Evolutionary conservation across 441 rosid species (phyloP).

Genomic region (Viola pubescens): DNA sequence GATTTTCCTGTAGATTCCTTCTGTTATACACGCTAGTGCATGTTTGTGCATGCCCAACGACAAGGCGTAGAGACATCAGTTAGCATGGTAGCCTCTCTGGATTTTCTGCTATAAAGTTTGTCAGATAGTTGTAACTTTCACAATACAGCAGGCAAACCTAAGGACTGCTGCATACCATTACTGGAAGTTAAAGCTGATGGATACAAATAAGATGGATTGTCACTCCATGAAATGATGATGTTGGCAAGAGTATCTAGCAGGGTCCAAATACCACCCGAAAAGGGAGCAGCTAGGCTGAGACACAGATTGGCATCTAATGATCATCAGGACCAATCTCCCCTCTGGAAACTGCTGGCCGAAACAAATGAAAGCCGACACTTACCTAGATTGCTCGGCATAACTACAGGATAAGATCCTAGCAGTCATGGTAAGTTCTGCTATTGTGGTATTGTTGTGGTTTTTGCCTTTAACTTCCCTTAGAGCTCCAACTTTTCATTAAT

Average conservation of each 20-base stretch:
- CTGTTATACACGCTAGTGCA: slow-evolving; percentile 5
- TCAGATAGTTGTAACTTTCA: slow-evolving; percentile 22
- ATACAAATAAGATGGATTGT: slow-evolving; percentile 10
- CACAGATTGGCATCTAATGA: no score
- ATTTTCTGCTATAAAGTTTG: slow-evolving; percentile 8
- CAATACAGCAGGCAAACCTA: background rate
- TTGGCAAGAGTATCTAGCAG: slow-evolving; percentile 15
- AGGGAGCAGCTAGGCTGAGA: slow-evolving; percentile 15
- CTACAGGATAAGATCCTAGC: slow-evolving; percentile 12
- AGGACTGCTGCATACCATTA: background rate
- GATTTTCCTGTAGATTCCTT: background rate
- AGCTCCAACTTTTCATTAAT: no score
- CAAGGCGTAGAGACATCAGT: background rate
- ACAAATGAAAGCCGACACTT: slow-evolving; percentile 1
- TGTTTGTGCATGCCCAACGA: background rate
- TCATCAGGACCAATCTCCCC: slow-evolving; percentile 18
- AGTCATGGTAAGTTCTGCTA: background rate
- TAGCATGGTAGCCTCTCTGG: background rate
- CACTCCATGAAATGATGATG: slow-evolving; percentile 10
- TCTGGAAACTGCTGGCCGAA: slow-evolving; percentile 8
- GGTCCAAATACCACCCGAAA: background rate
- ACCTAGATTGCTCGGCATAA: background rate
- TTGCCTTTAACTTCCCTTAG: no score
- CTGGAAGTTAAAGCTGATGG: slow-evolving; percentile 7
- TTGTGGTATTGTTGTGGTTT: no score